Evolutionary conservation across 2,329 filamentous ascomycete species (phyloP), one percentile per base, ranked within the genome.

Genomic region (Exophiala sideris): DNA sequence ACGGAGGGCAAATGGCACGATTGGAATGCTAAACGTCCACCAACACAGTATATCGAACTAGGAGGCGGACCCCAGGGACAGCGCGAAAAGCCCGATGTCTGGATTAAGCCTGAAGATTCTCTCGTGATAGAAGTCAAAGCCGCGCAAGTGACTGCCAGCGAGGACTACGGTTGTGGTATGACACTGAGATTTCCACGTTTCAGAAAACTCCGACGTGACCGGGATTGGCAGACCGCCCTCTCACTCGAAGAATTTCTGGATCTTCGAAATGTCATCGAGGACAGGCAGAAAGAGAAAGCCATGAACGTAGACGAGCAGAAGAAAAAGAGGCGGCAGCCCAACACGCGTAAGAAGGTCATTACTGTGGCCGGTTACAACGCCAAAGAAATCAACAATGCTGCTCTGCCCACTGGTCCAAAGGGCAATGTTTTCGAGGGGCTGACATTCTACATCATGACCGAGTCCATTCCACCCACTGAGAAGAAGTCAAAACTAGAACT

Each of bases 161-260:
- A 91, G 48, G 84, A 87, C 54, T 97, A 96, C 67, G 85, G 86
- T 6, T 83, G 83, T 12, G 82, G 82, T 1, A 76, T 87, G 57
- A 97, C 94, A 0, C 74, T 99, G 36, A 85, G 94, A 1, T 99
- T 99, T 64, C 94, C 94, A 1, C 85, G 94, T 1, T 96, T 97
- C 71, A 90, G 90, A 59, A 81, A 79, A 34, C 73, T 97, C 5
- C 83, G 91, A 3, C 78, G 81, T n/a, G 94, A 97, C 70, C 90
- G 91, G 62, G 77, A 80, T 52, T 99, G 94, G 92, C 79, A 88
- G 45, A 83, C 83, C 33, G 89, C 89, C 0, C 76, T 97, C 2
- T 88, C 88, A 1, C 75, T 89, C 1, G 82, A 89, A 42, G 88
- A 91, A 42, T 96, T 96, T 64, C 72, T 85, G 14, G 80, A 86